Evolutionary conservation across 73 alveolate genomes (phyloP).

Genomic region (Symbiodinium pilosum): DNA sequence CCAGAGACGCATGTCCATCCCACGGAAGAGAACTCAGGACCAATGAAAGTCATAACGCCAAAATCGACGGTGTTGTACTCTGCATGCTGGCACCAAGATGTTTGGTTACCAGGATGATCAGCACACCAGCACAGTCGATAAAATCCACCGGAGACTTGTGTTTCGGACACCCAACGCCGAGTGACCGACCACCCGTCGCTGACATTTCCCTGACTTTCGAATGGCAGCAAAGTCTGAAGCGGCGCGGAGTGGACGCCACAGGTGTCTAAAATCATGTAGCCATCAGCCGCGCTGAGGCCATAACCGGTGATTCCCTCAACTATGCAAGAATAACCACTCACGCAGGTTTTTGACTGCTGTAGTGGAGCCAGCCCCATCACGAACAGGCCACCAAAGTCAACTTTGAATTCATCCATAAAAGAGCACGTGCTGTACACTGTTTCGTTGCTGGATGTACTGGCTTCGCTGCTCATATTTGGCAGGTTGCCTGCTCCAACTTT

Average conservation of each 20-base stretch:
- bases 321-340: slow-evolving; percentile 29
- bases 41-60: slow-evolving; percentile 23
- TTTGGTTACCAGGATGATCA: neutral
- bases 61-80: slow-evolving; percentile 4
- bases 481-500: neutral
- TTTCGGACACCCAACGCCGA: neutral
- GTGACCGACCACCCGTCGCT: neutral
- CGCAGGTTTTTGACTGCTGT: slow-evolving; percentile 40
- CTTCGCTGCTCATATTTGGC: neutral
- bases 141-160: slow-evolving; percentile 5
- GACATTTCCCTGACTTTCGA: neutral
- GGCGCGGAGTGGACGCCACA: slow-evolving; percentile 46
- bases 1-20: slow-evolving; percentile 62
- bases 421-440: slow-evolving; percentile 18
- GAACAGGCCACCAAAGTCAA: slow-evolving; percentile 46
- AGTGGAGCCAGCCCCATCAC: slow-evolving; percentile 39
- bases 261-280: slow-evolving; percentile 41
- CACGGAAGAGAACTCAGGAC: slow-evolving; percentile 1
- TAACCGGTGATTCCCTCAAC: slow-evolving; percentile 25
- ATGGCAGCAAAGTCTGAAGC: neutral
- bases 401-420: neutral
- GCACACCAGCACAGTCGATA: slow-evolving; percentile 67
- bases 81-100: slow-evolving; percentile 26
- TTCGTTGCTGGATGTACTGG: neutral
- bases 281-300: slow-evolving; percentile 31